Conservation (phyloP, 2,329 filamentous ascomycete genomes). For the Aschersonia sp. region DNA sequence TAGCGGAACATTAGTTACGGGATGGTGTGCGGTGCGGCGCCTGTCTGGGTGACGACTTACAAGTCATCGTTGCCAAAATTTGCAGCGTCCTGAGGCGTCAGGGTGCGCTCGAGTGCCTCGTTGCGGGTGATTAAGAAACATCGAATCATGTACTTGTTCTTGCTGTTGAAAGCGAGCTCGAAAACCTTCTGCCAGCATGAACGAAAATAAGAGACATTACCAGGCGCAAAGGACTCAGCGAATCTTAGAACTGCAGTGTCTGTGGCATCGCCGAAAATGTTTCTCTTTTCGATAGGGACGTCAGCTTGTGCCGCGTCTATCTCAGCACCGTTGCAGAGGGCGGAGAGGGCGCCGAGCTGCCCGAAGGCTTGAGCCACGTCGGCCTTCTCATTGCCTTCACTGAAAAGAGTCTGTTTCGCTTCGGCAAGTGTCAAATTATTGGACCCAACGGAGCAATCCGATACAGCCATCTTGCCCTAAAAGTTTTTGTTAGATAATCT, state of each 20-base stretch:
- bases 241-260: constrained; percentile 63
- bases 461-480: constrained; percentile 59
- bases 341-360: constrained; percentile 46
- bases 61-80: constrained; percentile 21
- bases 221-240: constrained; percentile 41
- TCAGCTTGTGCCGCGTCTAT: constrained; percentile 53
- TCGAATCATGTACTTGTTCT: constrained; percentile 70
- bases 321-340: constrained; percentile 61
- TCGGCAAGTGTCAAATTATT: constrained; percentile 33
- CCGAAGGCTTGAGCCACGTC: constrained; percentile 20
- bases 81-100: constrained; percentile 19
- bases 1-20: constrained; percentile 7
- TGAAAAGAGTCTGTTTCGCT: constrained; percentile 25
- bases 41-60: constrained; percentile 11
- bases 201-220: constrained; percentile 43
- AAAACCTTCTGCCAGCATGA: constrained; percentile 50
- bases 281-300: constrained; percentile 42
- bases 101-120: constrained; percentile 17
- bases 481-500: constrained; percentile 4
- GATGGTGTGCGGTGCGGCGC: not conserved
- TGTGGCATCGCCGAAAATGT: constrained; percentile 61
- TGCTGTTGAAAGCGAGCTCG: constrained; percentile 63
- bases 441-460: constrained; percentile 46
- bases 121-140: constrained; percentile 32
- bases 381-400: constrained; percentile 16